Evolutionary conservation across 805 yeast genomes (phyloP).

Genomic region (Komagataella pseudopastoris): DNA sequence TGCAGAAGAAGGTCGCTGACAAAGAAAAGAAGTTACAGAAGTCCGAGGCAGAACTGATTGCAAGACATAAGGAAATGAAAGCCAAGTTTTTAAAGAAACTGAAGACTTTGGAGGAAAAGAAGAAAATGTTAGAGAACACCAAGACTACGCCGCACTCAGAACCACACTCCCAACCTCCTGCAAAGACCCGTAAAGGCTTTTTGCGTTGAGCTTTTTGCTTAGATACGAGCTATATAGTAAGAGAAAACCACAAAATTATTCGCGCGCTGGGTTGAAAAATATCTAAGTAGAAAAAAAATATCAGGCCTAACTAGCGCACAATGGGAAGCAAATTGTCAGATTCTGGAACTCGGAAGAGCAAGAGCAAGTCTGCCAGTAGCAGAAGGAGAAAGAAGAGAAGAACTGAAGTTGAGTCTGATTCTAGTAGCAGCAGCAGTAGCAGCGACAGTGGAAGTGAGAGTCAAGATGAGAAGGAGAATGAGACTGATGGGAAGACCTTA

Average conservation of each 20-base stretch:
- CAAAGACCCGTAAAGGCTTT: conserved; percentile 68
- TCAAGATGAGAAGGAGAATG: conserved; percentile 8
- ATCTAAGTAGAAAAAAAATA: too few species aligned
- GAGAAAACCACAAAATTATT: background rate
- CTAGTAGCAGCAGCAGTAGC: conserved; percentile 7
- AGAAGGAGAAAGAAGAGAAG: conserved; percentile 71
- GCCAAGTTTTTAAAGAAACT: conserved; percentile 84
- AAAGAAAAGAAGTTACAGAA: conserved; percentile 95
- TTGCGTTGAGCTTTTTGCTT: conserved; percentile 29
- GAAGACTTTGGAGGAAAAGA: conserved; percentile 82
- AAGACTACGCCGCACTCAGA: conserved; percentile 37
- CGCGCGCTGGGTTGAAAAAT: background rate
- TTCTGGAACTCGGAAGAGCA: background rate
- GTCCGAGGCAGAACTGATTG: conserved; percentile 91
- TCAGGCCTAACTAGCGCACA: background rate
- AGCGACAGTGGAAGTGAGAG: conserved; percentile 2
- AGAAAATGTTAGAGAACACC: conserved; percentile 57
- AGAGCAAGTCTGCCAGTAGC: conserved; percentile 13
- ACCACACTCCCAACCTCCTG: conserved; percentile 16
- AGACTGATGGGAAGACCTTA: background rate
- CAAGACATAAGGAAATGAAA: conserved; percentile 95
- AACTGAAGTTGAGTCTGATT: conserved; percentile 52
- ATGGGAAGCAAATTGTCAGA: background rate
- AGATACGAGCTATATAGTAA: background rate
- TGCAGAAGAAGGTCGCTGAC: conserved; percentile 91